phyloP scores from a whole-genome alignment of 768 basidiomycete genomes.

The Dendrothele bispora region DNA sequence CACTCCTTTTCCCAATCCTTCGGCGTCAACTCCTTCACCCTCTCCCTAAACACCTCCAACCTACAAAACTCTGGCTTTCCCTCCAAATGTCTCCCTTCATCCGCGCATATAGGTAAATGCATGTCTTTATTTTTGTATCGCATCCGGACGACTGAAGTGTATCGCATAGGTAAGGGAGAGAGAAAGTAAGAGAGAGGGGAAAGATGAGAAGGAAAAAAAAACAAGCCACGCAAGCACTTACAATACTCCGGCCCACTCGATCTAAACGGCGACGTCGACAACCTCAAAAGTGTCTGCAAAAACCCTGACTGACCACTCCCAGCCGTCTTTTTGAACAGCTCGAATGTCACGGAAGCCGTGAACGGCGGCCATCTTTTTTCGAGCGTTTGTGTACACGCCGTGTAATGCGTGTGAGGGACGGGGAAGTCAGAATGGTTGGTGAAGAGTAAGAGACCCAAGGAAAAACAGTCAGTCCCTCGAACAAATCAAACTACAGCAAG shows the following conservation, averaged over 20 bases:
- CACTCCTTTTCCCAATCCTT: conserved; percentile 69
- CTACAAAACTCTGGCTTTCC: conserved; percentile 77
- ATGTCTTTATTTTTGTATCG: conserved; percentile 72
- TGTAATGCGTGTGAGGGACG: too few species aligned
- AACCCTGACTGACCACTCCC: conserved; percentile 15
- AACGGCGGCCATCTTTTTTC: conserved; percentile 68
- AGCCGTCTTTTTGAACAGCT: conserved; percentile 54
- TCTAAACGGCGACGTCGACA: conserved; percentile 40
- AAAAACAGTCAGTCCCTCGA: too few species aligned
- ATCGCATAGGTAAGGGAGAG: not conserved
- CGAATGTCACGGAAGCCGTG: conserved; percentile 72
- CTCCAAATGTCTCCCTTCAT: conserved; percentile 63
- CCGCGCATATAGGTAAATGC: conserved; percentile 62
- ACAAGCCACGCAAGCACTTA: conserved; percentile 21
- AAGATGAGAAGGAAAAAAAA: not conserved
- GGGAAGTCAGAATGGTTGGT: conserved; percentile 1
- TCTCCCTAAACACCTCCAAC: conserved; percentile 57
- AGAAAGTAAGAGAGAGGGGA: not conserved
- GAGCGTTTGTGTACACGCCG: too few species aligned
- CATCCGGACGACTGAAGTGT: conserved; percentile 49
- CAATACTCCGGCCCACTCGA: conserved; percentile 41
- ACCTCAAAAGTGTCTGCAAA: conserved; percentile 38
- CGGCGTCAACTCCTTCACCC: conserved; percentile 67
- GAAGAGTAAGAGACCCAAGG: not conserved
- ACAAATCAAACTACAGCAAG: too few species aligned